Percentiles rank a stretch among this genome's conserved stretches.
Evolutionary conservation across 2,329 filamentous ascomycete genomes (phyloP).

Genomic region (Cladosporium velox): DNA sequence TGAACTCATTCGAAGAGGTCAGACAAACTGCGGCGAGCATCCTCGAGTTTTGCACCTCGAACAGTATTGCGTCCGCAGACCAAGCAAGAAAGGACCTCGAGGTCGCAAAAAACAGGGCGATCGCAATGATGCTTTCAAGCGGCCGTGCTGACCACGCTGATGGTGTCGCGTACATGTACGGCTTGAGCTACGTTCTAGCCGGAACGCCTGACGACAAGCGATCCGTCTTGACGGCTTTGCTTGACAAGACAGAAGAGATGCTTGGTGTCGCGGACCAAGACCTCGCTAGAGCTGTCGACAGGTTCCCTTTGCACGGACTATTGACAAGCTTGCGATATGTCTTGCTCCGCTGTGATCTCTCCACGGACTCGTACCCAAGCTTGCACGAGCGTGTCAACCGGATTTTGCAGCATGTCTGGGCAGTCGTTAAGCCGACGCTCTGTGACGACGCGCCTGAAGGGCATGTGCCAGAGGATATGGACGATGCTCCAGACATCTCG

Average conservation of each 20-base stretch:
- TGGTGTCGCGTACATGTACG: constrained; percentile 76
- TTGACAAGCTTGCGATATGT: constrained; percentile 38
- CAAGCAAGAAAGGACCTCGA: background rate
- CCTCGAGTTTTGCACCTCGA: constrained; percentile 29
- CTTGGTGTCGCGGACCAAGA: constrained; percentile 64
- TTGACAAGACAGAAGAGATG: constrained; percentile 62
- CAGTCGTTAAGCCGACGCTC: constrained; percentile 71
- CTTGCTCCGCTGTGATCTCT: constrained; percentile 14
- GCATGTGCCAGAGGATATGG: constrained; percentile 74
- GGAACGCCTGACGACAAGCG: background rate
- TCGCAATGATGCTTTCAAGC: constrained; percentile 64
- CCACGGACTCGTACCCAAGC: constrained; percentile 45
- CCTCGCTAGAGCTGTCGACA: constrained; percentile 61
- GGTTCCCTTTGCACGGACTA: constrained; percentile 48
- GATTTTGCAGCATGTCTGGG: constrained; percentile 68
- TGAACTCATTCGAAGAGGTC: constrained; percentile 94
- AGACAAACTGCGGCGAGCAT: constrained; percentile 55
- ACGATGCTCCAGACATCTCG: constrained; percentile 68
- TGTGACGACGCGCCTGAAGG: constrained; percentile 96
- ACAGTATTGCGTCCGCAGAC: background rate
- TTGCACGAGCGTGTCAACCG: constrained; percentile 43
- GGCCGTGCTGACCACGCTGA: constrained; percentile 91
- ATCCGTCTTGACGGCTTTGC: constrained; percentile 28
- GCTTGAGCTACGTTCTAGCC: constrained; percentile 61
- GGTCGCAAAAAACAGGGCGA: constrained; percentile 38